Percentiles rank a stretch among this genome's conserved stretches.
These are phyloP conservation scores for Sugiyamaella smithiae DNA, from an alignment of 805 yeast species.

Conservation along the genomic window DNA sequence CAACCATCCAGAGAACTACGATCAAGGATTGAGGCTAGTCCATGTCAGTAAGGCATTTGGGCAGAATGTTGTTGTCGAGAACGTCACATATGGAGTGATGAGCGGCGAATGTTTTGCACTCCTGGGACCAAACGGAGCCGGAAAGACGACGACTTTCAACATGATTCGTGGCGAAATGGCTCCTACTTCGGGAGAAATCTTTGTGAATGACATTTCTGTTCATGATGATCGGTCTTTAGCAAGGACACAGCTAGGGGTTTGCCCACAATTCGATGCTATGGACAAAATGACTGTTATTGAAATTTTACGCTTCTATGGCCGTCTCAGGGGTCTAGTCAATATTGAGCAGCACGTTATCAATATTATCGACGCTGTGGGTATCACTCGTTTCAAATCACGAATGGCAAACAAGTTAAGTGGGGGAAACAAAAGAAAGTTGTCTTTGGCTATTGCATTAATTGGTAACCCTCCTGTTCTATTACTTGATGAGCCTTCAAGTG, in stretches of 20 bases:
- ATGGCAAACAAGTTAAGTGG: conserved; percentile 36
- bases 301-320: conserved; percentile 33
- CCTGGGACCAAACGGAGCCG: conserved; percentile 40
- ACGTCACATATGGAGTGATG: conserved; percentile 35
- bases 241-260: conserved; percentile 36
- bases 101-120: conserved; percentile 36
- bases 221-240: conserved; percentile 30
- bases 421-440: conserved; percentile 37
- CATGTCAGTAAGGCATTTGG: conserved; percentile 33
- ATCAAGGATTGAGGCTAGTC: conserved; percentile 30
- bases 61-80: conserved; percentile 30
- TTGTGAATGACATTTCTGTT: conserved; percentile 31
- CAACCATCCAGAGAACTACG: conserved; percentile 18
- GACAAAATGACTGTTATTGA: conserved; percentile 36
- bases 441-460: conserved; percentile 36
- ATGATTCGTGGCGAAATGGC: conserved; percentile 37
- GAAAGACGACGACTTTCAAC: conserved; percentile 37
- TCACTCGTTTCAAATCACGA: conserved; percentile 31
- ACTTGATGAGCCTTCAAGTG: conserved; percentile 39
- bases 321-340: conserved; percentile 31
- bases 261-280: conserved; percentile 41
- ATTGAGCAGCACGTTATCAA: conserved; percentile 30
- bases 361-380: conserved; percentile 35
- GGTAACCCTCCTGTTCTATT: conserved; percentile 37
- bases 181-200: conserved; percentile 32